These are phyloP conservation scores for Calonectria pseudoturangicola DNA, from an alignment of 2,329 filamentous ascomycete genomes.

Conservation along the genomic window DNA sequence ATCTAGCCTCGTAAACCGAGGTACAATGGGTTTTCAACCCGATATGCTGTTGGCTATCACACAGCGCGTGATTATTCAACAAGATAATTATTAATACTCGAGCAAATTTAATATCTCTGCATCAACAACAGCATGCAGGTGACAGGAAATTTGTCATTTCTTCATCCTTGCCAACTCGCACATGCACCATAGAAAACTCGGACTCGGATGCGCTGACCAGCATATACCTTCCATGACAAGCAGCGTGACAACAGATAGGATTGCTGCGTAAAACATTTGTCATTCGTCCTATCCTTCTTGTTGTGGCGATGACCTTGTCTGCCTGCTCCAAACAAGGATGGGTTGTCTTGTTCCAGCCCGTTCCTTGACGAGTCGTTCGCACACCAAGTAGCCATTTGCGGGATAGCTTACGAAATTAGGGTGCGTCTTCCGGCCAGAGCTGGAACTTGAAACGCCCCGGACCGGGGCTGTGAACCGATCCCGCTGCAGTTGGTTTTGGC, in stretches of 20 bases:
- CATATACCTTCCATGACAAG: slow-evolving; percentile 1
- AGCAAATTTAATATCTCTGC: background rate
- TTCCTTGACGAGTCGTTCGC: background rate
- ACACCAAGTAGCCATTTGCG: background rate
- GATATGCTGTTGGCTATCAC: background rate
- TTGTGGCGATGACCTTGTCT: background rate
- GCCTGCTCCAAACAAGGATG: too few species aligned
- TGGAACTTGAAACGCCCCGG: background rate
- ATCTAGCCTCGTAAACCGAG: too few species aligned
- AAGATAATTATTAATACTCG: background rate
- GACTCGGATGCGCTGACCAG: background rate
- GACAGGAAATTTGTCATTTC: background rate
- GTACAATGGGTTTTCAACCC: too few species aligned
- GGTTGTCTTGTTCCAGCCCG: background rate
- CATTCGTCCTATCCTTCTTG: background rate
- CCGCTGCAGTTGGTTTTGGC: background rate
- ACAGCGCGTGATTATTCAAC: background rate
- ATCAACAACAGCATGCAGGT: background rate
- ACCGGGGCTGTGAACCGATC: background rate
- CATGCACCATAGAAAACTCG: background rate
- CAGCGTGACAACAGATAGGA: background rate
- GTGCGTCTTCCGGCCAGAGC: background rate
- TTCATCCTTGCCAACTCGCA: background rate
- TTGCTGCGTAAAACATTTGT: background rate
- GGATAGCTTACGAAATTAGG: background rate